Evolutionary conservation across 148 eudicot genomes (phyloP).

Genomic region (Pharnaceum exiguum): DNA sequence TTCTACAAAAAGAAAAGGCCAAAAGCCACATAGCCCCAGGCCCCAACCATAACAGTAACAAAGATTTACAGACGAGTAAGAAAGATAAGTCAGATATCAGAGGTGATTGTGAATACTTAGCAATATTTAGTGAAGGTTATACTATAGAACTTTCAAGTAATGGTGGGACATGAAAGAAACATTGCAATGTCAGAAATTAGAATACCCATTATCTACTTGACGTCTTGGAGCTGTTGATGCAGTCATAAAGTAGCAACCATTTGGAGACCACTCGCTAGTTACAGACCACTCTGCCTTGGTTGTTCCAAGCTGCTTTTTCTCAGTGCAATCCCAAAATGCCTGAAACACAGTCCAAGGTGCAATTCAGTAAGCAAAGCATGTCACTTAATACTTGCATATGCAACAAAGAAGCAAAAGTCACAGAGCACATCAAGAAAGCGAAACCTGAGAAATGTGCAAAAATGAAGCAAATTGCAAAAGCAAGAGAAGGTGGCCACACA

Average conservation of each 20-base stretch:
- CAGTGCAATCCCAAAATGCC: slow-evolving; percentile 92
- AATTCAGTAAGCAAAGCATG: slow-evolving; percentile 7
- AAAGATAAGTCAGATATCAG: neutral
- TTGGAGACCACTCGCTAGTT: slow-evolving; percentile 92
- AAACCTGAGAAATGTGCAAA: too few species aligned
- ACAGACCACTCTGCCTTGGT: slow-evolving; percentile 96
- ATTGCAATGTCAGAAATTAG: neutral
- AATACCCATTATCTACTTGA: slow-evolving; percentile 97
- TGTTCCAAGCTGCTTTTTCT: slow-evolving; percentile 74
- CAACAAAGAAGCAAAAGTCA: too few species aligned
- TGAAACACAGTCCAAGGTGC: slow-evolving; percentile 24
- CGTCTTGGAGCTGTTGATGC: slow-evolving; percentile 96
- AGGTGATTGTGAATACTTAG: neutral
- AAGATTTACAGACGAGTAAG: too few species aligned
- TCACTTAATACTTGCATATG: neutral
- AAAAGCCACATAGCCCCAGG: too few species aligned
- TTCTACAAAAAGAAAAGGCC: too few species aligned
- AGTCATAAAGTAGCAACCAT: slow-evolving; percentile 89
- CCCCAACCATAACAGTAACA: too few species aligned
- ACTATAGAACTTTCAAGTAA: neutral
- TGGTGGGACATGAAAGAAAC: neutral
- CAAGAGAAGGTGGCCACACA: too few species aligned
- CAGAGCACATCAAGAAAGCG: too few species aligned
- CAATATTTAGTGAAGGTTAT: too few species aligned
- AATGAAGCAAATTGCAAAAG: too few species aligned